Evolutionary conservation across 75 land plant genomes (phyloP).

Genomic region (Isoetes taiwanensis): DNA sequence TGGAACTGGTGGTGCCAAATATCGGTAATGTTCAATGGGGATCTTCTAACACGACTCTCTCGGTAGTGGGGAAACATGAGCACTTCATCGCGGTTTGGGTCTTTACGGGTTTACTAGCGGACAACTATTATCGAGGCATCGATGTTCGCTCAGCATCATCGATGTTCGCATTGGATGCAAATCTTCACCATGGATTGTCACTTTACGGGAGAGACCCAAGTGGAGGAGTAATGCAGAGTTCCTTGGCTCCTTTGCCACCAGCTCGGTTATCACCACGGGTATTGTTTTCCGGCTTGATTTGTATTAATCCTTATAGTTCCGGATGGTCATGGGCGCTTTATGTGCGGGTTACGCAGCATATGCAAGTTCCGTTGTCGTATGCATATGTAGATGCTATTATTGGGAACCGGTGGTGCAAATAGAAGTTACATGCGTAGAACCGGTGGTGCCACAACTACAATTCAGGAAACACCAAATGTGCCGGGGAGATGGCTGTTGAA

Average conservation of each 20-base stretch:
- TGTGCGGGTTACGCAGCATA: slow-evolving; percentile 78
- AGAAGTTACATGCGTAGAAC: slow-evolving; percentile 88
- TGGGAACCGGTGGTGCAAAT: slow-evolving; percentile 78
- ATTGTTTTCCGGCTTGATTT: no score
- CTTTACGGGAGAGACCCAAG: slow-evolving; percentile 55
- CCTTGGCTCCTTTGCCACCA: slow-evolving; percentile 35
- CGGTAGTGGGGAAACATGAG: no score
- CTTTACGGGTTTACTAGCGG: no score
- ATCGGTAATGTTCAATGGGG: no score
- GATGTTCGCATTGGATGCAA: no score
- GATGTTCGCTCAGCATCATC: no score
- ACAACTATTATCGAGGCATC: no score
- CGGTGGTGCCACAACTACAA: slow-evolving; percentile 88
- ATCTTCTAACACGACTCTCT: no score
- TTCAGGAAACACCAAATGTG: slow-evolving; percentile 78
- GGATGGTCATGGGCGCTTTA: no score
- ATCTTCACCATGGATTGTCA: slow-evolving; percentile 35
- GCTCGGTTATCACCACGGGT: slow-evolving; percentile 62
- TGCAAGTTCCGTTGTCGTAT: slow-evolving; percentile 88
- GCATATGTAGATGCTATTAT: slow-evolving; percentile 96
- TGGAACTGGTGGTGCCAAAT: slow-evolving; percentile 84
- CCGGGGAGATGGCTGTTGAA: slow-evolving; percentile 96
- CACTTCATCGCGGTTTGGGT: no score
- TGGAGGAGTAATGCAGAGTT: slow-evolving; percentile 16
- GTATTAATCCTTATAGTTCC: no score